Conservation (phyloP, 371 early-diverging fungal species). For the Phascolomyces articulosus region DNA sequence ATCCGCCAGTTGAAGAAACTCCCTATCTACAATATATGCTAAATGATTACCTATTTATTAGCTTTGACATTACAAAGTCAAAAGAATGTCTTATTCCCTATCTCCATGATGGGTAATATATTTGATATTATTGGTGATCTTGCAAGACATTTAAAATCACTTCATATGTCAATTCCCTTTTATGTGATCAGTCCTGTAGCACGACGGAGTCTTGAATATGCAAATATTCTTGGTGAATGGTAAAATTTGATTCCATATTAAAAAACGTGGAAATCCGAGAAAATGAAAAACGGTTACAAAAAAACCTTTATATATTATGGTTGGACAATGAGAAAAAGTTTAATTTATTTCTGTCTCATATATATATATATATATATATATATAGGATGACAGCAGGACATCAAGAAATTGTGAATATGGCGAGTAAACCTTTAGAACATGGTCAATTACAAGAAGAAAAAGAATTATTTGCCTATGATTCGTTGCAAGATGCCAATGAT, state of each 20-base stretch:
- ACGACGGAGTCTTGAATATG: constrained; percentile 76
- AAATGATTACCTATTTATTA: constrained; percentile 14
- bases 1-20: no score
- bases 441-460: constrained; percentile 53
- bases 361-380: constrained; percentile 11
- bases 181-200: constrained; percentile 80
- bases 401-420: constrained; percentile 60
- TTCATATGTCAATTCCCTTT: constrained; percentile 61
- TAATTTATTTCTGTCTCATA: neutral
- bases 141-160: constrained; percentile 50
- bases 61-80: constrained; percentile 61
- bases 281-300: no score
- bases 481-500: constrained; percentile 45
- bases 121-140: constrained; percentile 77
- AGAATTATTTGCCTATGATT: constrained; percentile 26
- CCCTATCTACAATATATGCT: no score
- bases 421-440: constrained; percentile 60
- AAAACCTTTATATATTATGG: no score
- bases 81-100: constrained; percentile 74
- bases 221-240: constrained; percentile 91
- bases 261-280: no score
- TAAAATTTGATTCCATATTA: no score
- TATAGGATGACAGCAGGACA: constrained; percentile 67
- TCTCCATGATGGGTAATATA: constrained; percentile 68
- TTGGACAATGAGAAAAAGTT: no score